Conservation (phyloP, 2,329 filamentous ascomycete species). For the Neospermospora avenae region DNA sequence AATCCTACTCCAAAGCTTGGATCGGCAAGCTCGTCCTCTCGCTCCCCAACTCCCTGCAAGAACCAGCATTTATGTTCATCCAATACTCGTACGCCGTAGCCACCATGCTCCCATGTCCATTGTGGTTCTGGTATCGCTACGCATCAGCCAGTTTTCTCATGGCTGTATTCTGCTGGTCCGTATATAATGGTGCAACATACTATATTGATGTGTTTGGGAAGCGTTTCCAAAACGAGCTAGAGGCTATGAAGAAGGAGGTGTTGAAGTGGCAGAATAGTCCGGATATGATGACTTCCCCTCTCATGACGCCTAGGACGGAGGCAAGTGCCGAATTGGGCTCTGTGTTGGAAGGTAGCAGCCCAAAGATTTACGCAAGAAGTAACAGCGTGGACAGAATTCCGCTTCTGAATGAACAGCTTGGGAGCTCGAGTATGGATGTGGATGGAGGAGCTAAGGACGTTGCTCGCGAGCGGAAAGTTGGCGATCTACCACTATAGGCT, state of each 20-base stretch:
- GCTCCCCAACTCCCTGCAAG: slow-evolving; percentile 73
- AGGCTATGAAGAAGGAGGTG: slow-evolving; percentile 72
- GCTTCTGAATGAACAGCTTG: slow-evolving; percentile 48
- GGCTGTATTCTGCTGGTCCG: slow-evolving; percentile 86
- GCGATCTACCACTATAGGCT: slow-evolving; percentile 30
- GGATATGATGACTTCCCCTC: slow-evolving; percentile 43
- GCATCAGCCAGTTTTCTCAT: slow-evolving; percentile 74
- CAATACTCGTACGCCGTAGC: slow-evolving; percentile 88
- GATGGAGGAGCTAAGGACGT: slow-evolving; percentile 46
- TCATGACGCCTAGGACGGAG: slow-evolving; percentile 38
- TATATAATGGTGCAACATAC: slow-evolving; percentile 95
- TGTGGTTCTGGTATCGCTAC: slow-evolving; percentile 91
- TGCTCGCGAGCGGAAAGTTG: slow-evolving; percentile 46
- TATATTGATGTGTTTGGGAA: slow-evolving; percentile 99
- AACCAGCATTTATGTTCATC: slow-evolving; percentile 91
- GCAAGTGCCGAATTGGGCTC: slow-evolving; percentile 19
- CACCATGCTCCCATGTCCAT: slow-evolving; percentile 89
- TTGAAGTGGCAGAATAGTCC: slow-evolving; percentile 75
- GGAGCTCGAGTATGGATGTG: slow-evolving; percentile 39
- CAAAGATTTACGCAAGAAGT: slow-evolving; percentile 16
- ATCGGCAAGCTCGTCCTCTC: slow-evolving; percentile 82
- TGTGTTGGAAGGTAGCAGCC: slow-evolving; percentile 16
- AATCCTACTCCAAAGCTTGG: slow-evolving; percentile 84
- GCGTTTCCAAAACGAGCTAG: slow-evolving; percentile 93
- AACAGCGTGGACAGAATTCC: slow-evolving; percentile 53